Base-by-base conservation (phyloP, 2,329 filamentous ascomycete species). In the Phialocephala subalpina region DNA sequence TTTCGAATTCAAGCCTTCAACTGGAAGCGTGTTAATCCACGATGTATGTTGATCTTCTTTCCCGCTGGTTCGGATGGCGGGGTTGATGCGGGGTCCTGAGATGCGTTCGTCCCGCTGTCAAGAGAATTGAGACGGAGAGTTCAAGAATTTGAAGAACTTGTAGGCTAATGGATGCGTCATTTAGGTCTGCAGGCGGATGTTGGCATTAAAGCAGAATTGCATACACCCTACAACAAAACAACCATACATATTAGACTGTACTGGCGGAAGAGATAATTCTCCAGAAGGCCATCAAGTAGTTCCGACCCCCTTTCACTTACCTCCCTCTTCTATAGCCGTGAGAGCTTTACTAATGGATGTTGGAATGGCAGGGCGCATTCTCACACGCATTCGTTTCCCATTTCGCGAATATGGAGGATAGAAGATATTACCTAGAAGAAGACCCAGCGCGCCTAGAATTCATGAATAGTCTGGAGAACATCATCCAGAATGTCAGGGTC, bases 331-430 rank as follows among this genome's bases (percentile, higher is more conserved):
- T 14, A 22, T 9, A 57, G 16, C 35, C 18, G 25, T 6, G 16
- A 29, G 36, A 14, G 55, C n/a, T 8, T 22, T 36, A 57, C 67
- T 52, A 64, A 42, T 49, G 27, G 33, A 52, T 35, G 20, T 12
- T 52, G 18, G 20, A 16, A 12, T 55, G n/a, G 8, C 27, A 87
- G 89, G 82, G 84, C 58, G 90, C 85, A 0, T 86, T 90, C 59
- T 89, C 89, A 0, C 91, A 94, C 74, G 88, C 82, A 0, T 93
- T 93, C 68, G 84, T 94, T 1, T 83, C 85, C 25, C 86, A 92
- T 71, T 93, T 94, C 65, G 82, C 84, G 11, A 89, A 77, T 25
- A 80, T 81, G 20, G 84, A 86, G 68, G 90, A 94, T 73, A 81
- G 90, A 56, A 83, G 88, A 67, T 93, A 92, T 72, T 94, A 93